Evolutionary conservation across 345 rosid genomes (phyloP).

Genomic region (Melaleuca quinquenervia): DNA sequence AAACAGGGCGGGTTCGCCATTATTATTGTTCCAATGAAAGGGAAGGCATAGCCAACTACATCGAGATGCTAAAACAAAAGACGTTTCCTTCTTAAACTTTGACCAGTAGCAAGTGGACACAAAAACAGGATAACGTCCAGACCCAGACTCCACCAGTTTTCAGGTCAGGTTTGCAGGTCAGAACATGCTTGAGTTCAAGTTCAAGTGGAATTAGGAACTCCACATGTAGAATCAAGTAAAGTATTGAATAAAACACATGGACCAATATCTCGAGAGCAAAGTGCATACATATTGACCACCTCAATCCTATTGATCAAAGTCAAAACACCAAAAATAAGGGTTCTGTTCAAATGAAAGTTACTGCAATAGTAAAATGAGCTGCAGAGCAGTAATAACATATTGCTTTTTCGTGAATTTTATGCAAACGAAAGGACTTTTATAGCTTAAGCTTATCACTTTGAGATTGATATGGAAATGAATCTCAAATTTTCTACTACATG

Average conservation of each 20-base stretch:
- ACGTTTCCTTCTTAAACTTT: not conserved
- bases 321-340: not conserved
- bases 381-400: not conserved
- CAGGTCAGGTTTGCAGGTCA: not conserved
- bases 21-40: not conserved
- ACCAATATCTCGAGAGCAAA: not conserved
- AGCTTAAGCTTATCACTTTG: not conserved
- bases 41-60: not conserved
- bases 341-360: not conserved
- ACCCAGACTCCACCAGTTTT: not conserved
- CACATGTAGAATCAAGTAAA: not conserved
- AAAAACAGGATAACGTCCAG: not conserved
- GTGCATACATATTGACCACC: not conserved
- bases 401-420: not conserved
- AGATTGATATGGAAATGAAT: not conserved
- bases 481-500: not conserved
- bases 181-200: not conserved
- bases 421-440: not conserved
- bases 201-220: not conserved
- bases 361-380: not conserved
- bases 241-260: not conserved
- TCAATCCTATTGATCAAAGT: not conserved
- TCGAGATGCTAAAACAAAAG: not conserved
- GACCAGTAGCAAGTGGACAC: not conserved
- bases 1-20: not conserved